Conservation (phyloP, 2,329 filamentous ascomycete genomes). For the Fusarium proliferatum region DNA sequence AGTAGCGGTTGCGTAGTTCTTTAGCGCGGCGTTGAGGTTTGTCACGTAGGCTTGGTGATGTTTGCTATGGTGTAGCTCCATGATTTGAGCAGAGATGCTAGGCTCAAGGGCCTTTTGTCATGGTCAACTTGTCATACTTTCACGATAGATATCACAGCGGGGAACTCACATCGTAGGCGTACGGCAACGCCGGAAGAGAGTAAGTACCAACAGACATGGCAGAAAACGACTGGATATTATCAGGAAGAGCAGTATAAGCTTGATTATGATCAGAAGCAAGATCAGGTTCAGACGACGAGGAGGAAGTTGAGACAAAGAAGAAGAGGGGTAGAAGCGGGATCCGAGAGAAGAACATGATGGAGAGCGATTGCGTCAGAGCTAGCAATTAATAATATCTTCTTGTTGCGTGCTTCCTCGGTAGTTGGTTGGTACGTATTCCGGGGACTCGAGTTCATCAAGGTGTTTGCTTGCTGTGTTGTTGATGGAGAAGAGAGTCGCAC, state of each 20-base stretch:
- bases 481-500: conserved; percentile 1
- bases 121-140: background rate
- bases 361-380: conserved; percentile 34
- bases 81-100: conserved; percentile 80
- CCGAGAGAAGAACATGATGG: conserved; percentile 18
- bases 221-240: background rate
- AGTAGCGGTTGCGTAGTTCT: conserved; percentile 67
- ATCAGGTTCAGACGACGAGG: conserved; percentile 2
- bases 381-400: conserved; percentile 9
- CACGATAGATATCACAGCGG: background rate
- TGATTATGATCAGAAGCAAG: conserved; percentile 2
- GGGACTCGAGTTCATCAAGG: conserved; percentile 30
- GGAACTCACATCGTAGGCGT: conserved; percentile 73
- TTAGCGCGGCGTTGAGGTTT: conserved; percentile 76
- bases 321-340: conserved; percentile 35
- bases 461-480: conserved; percentile 8
- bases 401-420: background rate
- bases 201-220: conserved; percentile 60
- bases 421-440: conserved; percentile 4
- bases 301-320: conserved; percentile 14
- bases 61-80: conserved; percentile 83
- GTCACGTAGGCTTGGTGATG: conserved; percentile 84
- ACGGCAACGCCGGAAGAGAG: conserved; percentile 73
- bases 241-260: background rate
- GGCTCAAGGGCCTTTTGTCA: conserved; percentile 73